phyloP scores from a whole-genome alignment of 345 rosid species.

The Viola odorata region DNA sequence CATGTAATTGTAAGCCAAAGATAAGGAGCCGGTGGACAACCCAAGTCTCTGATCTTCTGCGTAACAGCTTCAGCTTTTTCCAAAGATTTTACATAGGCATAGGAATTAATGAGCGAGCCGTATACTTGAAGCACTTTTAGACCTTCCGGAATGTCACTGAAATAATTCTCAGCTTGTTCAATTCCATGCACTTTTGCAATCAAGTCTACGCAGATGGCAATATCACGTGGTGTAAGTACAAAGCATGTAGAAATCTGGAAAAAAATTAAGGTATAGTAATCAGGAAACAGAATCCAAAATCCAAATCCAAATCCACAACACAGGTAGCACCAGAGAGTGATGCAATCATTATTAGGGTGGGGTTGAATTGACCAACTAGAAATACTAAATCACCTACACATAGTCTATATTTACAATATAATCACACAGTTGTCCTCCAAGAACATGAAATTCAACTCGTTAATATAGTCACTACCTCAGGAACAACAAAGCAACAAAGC shows the following conservation, averaged over 20 bases:
- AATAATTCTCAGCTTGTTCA: constrained; percentile 33
- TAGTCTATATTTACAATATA: no score
- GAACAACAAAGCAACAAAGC: no score
- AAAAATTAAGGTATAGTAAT: not conserved
- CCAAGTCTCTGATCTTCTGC: constrained; percentile 34
- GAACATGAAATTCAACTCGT: no score
- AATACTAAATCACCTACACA: no score
- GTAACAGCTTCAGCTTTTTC: constrained; percentile 37
- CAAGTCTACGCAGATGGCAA: constrained; percentile 38
- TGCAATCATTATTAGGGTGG: no score
- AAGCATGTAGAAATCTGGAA: constrained; percentile 33
- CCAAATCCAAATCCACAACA: no score
- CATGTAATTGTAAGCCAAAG: constrained; percentile 20
- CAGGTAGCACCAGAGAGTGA: no score
- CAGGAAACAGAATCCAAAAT: not conserved
- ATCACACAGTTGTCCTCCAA: no score
- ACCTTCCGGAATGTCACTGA: constrained; percentile 19
- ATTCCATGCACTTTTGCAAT: constrained; percentile 29
- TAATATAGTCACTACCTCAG: no score
- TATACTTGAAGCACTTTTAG: constrained; percentile 18
- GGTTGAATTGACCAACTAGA: no score
- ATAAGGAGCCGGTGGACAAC: not conserved
- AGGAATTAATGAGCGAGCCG: constrained; percentile 41
- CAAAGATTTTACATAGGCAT: constrained; percentile 17
- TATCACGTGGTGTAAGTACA: constrained; percentile 10